Base-by-base conservation (phyloP, 495 filamentous ascomycete genomes). In the Schizothecium vesticola region DNA sequence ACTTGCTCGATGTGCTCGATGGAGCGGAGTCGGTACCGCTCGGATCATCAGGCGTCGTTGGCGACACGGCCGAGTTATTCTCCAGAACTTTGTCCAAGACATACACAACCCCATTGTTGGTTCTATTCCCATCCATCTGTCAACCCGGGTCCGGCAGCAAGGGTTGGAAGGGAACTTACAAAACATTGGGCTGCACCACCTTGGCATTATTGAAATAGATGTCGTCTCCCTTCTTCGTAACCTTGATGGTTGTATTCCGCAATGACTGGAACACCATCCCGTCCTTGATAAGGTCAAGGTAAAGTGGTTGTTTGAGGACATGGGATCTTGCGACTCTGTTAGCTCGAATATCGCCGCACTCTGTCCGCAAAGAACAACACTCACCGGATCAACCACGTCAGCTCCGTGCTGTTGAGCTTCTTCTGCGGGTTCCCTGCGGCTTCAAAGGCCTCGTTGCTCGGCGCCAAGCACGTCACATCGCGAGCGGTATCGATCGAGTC, bases 181-280 rank as follows among this genome's bases (percentile, higher is more conserved):
- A 26, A 7, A 75, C 70, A 67, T 78, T 79, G 0, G 69, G 66
- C 56, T 73, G 43, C 11, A 80, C 29, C 21, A 79, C 66, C 43
- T 67, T 77, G 26, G 77, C 76, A 63, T 79, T 74, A 65, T 79
- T 80, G 59, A 80, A 76, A 59, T 69, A 79, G 51, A 73, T 72
- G 19, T 73, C 61, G 24, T 67, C 36, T 2, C 70, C 59, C 21
- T 65, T 70, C 7, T 79, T 58, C 25, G 70, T 74, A 1, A 80
- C 70, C 11, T 72, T 78, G 61, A 79, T 72, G 60, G 68, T 67
- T 28, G 66, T 63, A 0, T 74, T 76, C 2, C 31, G 28, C 25
- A 69, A 8, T 16, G 70, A 66, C 28, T 56, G 23, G 10, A 71
- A 8, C 24, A 64, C 55, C 70, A 59, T 59, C 23, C 67, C 66